Evolutionary conservation across 495 filamentous ascomycete genomes (phyloP), one percentile per base, ranked within the genome.

Genomic region (Neurospora pannonica): DNA sequence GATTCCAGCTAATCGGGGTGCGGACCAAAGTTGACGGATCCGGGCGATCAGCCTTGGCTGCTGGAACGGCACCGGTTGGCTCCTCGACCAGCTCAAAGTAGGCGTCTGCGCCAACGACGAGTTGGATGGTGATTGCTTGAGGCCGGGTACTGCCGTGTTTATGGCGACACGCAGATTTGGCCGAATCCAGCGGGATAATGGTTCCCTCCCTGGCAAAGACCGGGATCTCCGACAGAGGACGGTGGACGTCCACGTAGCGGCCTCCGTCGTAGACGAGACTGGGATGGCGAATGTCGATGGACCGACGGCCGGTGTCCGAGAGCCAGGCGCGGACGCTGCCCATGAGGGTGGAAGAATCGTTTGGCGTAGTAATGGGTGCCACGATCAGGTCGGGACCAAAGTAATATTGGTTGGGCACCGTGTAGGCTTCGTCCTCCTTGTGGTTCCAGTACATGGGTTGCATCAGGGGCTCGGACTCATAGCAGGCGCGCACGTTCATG

Each of bases 381-480:
- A 90, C 86, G 5, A 90, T 77, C 21, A 90, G 78, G 54, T 86
- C 79, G 3, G 84, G 82, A 8, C 88, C 88, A 75, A 89, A 89
- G 71, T 86, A 80, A 73, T 84, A 90, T 75, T 89, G 84, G 73
- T 88, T 89, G 0, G 83, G 83, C 11, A 85, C 79, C 1, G 78
- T 75, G 77, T 90, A 89, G 2, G 88, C 86, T 67, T 84, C 82
- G 7, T 85, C 81, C 0, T 86, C 77, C 0, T 83, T 82, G 76
- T 88, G 86, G 28, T 81, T 81, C 89, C 88, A 90, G 81, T 90
- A 90, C 84, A 90, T 84, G 21, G 88, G 89, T 78, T 86, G 84
- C 6, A 89, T 75, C 1, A 90, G 77, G 0, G 87, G 88, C 48
- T 86, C 81, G 69, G 81, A 78, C 4, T 86, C 80, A 15, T 80